Base-by-base conservation (phyloP, 371 early-diverging fungal genomes). In the Mortierella sp. region DNA sequence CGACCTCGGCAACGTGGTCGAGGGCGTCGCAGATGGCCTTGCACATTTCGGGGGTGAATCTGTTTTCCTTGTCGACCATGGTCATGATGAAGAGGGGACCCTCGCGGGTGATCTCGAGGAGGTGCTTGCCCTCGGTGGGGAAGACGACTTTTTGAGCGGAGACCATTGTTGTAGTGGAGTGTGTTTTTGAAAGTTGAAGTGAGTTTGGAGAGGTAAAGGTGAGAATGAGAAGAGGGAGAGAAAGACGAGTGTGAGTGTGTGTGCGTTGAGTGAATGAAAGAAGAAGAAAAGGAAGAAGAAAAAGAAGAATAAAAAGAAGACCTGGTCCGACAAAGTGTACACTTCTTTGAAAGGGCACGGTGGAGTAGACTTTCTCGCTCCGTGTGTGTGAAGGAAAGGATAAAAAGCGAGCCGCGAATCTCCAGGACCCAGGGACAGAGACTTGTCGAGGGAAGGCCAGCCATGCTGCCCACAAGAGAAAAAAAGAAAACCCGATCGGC, bases 61-160 rank as follows among this genome's bases (percentile, higher is more conserved):
- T 58, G 87, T 96, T 96, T 77, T 96, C 96, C n/a, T 88, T 87
- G 72, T 92, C 81, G 77, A 90, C 89, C 80, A 93, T 82, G 79
- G 90, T 89, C 71, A 94, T 83, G 77, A 94, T 88, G 80, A 92
- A 94, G 56, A 94, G 76, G 21, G 90, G 89, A 29, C 91, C 93
- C 49, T 92, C 93, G 12, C 89, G 83, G n/a, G 83, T 78, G 65
- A 93, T 86, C 6, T 91, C 91, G 84, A 90, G 83, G 29, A 83
- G 82, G 35, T 88, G 79, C 21, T 90, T 86, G 35, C 89, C 81
- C 41, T 51, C 70, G 48, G 70, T 29, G 24, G 77, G 74, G n/a
- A 77, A 49, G 49, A 74, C 38, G 51, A 77, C 27, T 46, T 70
- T 76, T 43, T 71, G 71, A 32, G 76, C 38, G 2, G 60, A 29